Evolutionary conservation across 1,139 yeast genomes (phyloP).

Genomic region (Geotrichum restrictum): DNA sequence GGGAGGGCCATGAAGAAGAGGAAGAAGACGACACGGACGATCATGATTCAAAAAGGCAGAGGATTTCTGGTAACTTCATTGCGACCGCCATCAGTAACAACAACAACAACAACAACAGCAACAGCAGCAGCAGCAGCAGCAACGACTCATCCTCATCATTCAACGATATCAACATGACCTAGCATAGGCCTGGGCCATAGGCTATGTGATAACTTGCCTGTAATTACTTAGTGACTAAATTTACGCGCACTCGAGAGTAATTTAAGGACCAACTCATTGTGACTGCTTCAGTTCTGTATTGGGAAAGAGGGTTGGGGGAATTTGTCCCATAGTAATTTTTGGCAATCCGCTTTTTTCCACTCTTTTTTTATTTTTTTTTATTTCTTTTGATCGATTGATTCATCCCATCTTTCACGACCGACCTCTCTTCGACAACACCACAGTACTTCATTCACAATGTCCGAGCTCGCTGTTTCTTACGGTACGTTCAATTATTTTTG

Average conservation of each 20-base stretch:
- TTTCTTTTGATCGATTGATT: background rate
- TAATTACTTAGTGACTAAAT: conserved; percentile 5
- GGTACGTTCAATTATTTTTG: conserved; percentile 16
- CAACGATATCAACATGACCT: background rate
- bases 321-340: background rate
- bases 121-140: background rate
- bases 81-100: too few species aligned
- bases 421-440: conserved; percentile 8
- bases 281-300: background rate
- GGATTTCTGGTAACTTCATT: background rate
- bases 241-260: background rate
- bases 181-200: background rate
- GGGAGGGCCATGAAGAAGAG: background rate
- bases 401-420: conserved; percentile 7
- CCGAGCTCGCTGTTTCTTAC: conserved; percentile 22
- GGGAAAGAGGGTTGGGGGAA: conserved; percentile 2
- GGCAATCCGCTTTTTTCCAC: background rate
- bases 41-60: background rate
- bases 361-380: background rate
- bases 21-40: background rate
- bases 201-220: background rate
- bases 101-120: background rate
- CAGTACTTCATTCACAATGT: conserved; percentile 13
- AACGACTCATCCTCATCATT: background rate
- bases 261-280: background rate